Evolutionary conservation across 352 stramenopile species (phyloP).

Genomic region (Globisporangium camurandrum): DNA sequence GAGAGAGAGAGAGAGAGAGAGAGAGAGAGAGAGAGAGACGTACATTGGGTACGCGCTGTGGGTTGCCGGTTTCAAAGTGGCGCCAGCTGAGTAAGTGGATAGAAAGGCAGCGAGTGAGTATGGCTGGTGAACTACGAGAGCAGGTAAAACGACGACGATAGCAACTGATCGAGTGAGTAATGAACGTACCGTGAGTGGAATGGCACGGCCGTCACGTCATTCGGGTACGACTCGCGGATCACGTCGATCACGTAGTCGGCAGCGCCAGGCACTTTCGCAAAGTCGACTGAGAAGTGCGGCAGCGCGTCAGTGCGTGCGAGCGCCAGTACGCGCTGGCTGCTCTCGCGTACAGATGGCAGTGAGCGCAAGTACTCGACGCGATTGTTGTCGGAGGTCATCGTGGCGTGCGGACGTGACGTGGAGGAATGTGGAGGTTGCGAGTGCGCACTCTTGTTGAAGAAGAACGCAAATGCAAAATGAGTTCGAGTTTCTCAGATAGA

Average conservation of each 20-base stretch:
- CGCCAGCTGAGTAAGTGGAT: conserved; percentile 42
- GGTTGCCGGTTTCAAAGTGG: conserved; percentile 77
- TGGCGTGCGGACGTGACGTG: no score
- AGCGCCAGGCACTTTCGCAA: conserved; percentile 43
- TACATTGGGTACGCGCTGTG: conserved; percentile 42
- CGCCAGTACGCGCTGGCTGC: conserved; percentile 56
- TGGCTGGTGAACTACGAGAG: no score
- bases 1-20: background rate
- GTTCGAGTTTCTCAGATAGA: no score
- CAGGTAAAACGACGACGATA: no score
- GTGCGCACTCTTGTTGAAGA: background rate
- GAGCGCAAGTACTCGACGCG: conserved; percentile 62
- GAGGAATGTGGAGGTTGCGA: background rate
- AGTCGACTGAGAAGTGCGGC: conserved; percentile 52
- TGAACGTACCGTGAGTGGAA: conserved; percentile 70
- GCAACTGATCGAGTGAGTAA: no score
- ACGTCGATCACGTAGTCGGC: conserved; percentile 67
- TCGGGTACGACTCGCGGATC: conserved; percentile 48
- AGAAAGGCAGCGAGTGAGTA: no score
- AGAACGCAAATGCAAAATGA: background rate
- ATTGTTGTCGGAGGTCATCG: conserved; percentile 8
- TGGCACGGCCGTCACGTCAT: conserved; percentile 44
- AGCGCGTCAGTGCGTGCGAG: conserved; percentile 43
- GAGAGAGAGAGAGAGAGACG: background rate
- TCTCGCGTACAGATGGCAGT: conserved; percentile 58